These are phyloP conservation scores for Colletotrichum magnum DNA, from an alignment of 2,329 filamentous ascomycete species.

Conservation along the genomic window DNA sequence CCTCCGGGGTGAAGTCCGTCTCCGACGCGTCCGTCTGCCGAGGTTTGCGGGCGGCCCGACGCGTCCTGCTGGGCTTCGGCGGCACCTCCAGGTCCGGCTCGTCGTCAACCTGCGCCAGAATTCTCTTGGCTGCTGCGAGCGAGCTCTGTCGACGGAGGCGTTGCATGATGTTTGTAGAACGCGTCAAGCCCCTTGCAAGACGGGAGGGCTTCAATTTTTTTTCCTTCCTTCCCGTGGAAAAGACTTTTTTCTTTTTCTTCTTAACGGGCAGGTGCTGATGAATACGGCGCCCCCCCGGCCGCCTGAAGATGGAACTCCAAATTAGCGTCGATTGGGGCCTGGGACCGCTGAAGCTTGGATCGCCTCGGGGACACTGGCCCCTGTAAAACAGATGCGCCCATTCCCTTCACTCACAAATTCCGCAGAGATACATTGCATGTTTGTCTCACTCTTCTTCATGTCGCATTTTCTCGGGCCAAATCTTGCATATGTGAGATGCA, in stretches of 20 bases:
- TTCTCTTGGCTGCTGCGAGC: slow-evolving; percentile 36
- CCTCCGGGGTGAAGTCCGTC: slow-evolving; percentile 24
- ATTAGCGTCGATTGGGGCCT: slow-evolving; percentile 32
- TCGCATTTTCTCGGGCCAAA: neutral
- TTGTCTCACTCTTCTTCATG: too few relatives aligned
- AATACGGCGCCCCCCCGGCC: neutral
- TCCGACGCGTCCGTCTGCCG: slow-evolving; percentile 35
- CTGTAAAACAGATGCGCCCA: too few relatives aligned
- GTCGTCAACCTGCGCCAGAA: slow-evolving; percentile 27
- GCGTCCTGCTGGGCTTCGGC: slow-evolving; percentile 4
- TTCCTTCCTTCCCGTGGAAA: too few relatives aligned
- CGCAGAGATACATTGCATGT: too few relatives aligned
- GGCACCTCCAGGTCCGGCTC: slow-evolving; percentile 23
- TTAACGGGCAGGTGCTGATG: neutral
- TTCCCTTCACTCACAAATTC: too few relatives aligned
- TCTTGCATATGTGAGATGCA: neutral
- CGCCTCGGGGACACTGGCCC: neutral
- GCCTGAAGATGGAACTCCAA: neutral
- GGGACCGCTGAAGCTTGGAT: slow-evolving; percentile 16
- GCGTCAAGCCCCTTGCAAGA: too few relatives aligned
- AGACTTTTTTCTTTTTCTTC: too few relatives aligned
- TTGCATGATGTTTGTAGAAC: slow-evolving; percentile 11
- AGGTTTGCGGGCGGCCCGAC: slow-evolving; percentile 5
- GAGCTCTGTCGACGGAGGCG: slow-evolving; percentile 37
- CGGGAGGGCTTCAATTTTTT: neutral